Conservation (phyloP, 1,284 basidiomycete species). For the Naganishia albida region DNA sequence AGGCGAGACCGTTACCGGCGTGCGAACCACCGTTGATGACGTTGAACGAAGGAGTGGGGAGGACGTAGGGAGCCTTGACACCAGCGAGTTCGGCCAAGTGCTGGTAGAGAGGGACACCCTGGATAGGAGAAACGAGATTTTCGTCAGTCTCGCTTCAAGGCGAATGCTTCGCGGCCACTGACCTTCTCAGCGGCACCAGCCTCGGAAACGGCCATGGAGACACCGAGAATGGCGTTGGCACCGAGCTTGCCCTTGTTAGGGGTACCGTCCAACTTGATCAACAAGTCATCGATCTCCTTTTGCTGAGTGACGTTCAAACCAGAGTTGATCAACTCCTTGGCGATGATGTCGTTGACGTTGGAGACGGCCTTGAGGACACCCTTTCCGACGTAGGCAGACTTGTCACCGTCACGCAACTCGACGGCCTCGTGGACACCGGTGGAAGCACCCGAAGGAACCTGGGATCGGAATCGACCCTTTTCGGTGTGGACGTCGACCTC, state of each 20-base stretch:
- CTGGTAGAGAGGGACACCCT: slow-evolving; percentile 81
- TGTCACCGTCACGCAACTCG: slow-evolving; percentile 97
- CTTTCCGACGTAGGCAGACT: slow-evolving; percentile 91
- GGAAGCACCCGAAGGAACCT: slow-evolving; percentile 97
- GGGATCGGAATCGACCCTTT: slow-evolving; percentile 88
- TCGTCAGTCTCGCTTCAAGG: not conserved
- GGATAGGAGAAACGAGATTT: not conserved
- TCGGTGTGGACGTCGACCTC: slow-evolving; percentile 89
- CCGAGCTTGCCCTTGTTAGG: slow-evolving; percentile 99
- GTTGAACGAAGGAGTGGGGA: slow-evolving; percentile 93
- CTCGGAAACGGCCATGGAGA: slow-evolving; percentile 93
- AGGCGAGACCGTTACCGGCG: slow-evolving; percentile 98
- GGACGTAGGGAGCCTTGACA: slow-evolving; percentile 86
- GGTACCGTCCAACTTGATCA: slow-evolving; percentile 97
- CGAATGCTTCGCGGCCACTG: slow-evolving; percentile 3
- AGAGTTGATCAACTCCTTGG: slow-evolving; percentile 83
- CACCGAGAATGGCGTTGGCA: slow-evolving; percentile 98
- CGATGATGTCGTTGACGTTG: slow-evolving; percentile 93
- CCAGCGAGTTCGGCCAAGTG: slow-evolving; percentile 95
- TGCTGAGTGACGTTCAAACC: slow-evolving; percentile 85
- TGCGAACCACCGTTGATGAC: slow-evolving; percentile 99
- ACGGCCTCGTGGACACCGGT: slow-evolving; percentile 98
- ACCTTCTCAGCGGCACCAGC: slow-evolving; percentile 89
- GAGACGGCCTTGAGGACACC: slow-evolving; percentile 91
- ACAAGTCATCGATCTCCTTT: slow-evolving; percentile 95